A percentile compares a stretch with the other conserved stretches of the same genome.
Evolutionary conservation across 768 basidiomycete species (phyloP).

Genomic region (Tubosaeta sp.): DNA sequence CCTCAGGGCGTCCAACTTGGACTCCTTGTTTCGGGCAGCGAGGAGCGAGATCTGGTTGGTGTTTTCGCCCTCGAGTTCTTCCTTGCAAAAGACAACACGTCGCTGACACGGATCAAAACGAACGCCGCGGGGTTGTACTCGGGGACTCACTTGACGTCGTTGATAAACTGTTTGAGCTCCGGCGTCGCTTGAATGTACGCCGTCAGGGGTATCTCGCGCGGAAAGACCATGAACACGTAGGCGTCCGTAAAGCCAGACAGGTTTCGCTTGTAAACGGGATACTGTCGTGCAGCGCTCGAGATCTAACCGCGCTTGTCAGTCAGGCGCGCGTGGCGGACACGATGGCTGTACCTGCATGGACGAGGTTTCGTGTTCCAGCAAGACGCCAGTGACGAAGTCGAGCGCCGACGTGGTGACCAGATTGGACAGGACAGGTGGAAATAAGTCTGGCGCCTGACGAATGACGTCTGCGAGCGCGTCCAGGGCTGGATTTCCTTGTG

Average conservation of each 20-base stretch:
- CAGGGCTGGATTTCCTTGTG: not conserved
- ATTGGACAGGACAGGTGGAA: not conserved
- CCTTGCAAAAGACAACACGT: constrained; percentile 37
- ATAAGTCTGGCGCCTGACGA: not conserved
- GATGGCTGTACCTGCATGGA: constrained; percentile 3
- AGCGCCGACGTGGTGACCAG: not conserved
- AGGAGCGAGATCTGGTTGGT: constrained; percentile 30
- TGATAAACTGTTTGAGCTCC: constrained; percentile 19
- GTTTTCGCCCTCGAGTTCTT: constrained; percentile 31
- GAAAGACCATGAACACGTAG: constrained; percentile 31
- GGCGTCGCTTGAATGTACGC: constrained; percentile 34
- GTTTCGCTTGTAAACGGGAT: constrained; percentile 16
- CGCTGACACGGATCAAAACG: constrained; percentile 18
- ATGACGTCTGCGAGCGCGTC: not conserved
- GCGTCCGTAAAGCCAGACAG: constrained; percentile 30
- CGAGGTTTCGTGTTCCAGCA: not conserved
- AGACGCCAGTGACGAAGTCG: not conserved
- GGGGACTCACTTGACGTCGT: constrained; percentile 33
- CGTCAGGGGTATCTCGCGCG: constrained; percentile 25
- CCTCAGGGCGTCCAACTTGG: constrained; percentile 24
- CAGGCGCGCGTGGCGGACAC: not conserved
- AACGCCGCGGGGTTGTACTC: not conserved
- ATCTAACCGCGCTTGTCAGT: not conserved
- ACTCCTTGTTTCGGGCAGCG: constrained; percentile 17
- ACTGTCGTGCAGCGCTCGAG: constrained; percentile 14